These are phyloP conservation scores for Apiospora pterosperma DNA, from an alignment of 2,329 filamentous ascomycete species.

Conservation along the genomic window DNA sequence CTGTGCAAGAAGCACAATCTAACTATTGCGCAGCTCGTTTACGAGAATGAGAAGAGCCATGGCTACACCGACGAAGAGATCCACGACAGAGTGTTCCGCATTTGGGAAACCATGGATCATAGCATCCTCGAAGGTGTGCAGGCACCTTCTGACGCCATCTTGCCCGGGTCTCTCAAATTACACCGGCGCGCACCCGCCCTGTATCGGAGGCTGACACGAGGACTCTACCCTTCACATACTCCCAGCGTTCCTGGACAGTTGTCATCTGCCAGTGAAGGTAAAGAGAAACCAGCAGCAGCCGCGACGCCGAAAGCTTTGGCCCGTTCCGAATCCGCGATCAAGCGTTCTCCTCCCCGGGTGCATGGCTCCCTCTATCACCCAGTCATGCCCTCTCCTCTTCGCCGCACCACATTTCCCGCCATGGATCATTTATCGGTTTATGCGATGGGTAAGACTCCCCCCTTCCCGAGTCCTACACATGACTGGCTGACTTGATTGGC, in stretches of 20 bases:
- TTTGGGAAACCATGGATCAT: slow-evolving; percentile 50
- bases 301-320: slow-evolving; percentile 14
- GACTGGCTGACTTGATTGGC: not conserved
- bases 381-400: slow-evolving; percentile 40
- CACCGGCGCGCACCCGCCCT: slow-evolving; percentile 43
- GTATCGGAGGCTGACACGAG: slow-evolving; percentile 41
- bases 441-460: slow-evolving; percentile 31
- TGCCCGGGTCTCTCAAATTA: slow-evolving; percentile 46
- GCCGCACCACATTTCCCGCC: slow-evolving; percentile 44
- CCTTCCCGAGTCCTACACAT: not conserved
- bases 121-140: slow-evolving; percentile 48
- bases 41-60: slow-evolving; percentile 49
- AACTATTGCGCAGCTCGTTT: slow-evolving; percentile 49
- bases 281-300: slow-evolving; percentile 5
- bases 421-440: slow-evolving; percentile 50
- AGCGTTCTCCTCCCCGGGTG: slow-evolving; percentile 35
- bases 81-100: slow-evolving; percentile 41
- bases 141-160: slow-evolving; percentile 35
- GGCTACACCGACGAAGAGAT: slow-evolving; percentile 49
- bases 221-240: slow-evolving; percentile 38
- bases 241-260: slow-evolving; percentile 13
- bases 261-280: slow-evolving; percentile 1
- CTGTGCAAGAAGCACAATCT: slow-evolving; percentile 48
- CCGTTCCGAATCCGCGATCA: slow-evolving; percentile 16
- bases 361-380: slow-evolving; percentile 44